Base-by-base conservation (phyloP, 1,284 basidiomycete genomes). In the Trichosporon ovoides region DNA sequence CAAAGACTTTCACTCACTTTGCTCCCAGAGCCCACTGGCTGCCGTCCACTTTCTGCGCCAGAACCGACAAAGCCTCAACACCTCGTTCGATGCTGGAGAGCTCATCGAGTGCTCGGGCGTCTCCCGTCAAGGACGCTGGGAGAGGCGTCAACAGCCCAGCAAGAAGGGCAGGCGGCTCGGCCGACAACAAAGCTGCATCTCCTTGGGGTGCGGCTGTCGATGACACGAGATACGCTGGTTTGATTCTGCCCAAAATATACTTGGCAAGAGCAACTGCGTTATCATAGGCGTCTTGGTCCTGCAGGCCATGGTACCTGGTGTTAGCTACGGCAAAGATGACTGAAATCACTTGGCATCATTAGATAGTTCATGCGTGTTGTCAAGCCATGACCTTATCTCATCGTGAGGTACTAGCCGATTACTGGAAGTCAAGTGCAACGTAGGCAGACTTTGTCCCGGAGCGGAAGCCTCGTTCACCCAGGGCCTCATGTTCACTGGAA, bases 91-190 rank as follows among this genome's bases (percentile, higher is more conserved):
- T 22, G 2, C 69, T 16, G 14, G 61, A 60, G 4, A 63, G 61
- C 7, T 24, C 34, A 52, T 71, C 65, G 1, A 74, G 46, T 5
- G 59, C 52, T 1, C 74, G 55, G 5, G 60, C 55, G 50, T 73
- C 72, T 0, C 74, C 74, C 0, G 73, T 75, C 19, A 75, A 52
- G 0, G 69, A 68, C 0, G 72, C 69, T 1, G 74, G 74, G 0
- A 76, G 57, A 1, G 72, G 73, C 1, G 73, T 76, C 0, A 64
- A 67, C 12, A 76, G 52, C 3, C 74, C 74, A 2, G 71, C 71
- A 12, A 60, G 37, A 1, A 76, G 64, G 1, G 68, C 63, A 3
- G 73, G 72, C 6, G 73, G 71, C 11, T 55, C 62, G 1, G 72
- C 59, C 31, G 71, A 55, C 10, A 62, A 36, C 6, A 69, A 62